Percentiles rank a stretch among this genome's conserved stretches.
phyloP scores from a whole-genome alignment of 2,329 filamentous ascomycete species.

The Phialophora macrospora region DNA sequence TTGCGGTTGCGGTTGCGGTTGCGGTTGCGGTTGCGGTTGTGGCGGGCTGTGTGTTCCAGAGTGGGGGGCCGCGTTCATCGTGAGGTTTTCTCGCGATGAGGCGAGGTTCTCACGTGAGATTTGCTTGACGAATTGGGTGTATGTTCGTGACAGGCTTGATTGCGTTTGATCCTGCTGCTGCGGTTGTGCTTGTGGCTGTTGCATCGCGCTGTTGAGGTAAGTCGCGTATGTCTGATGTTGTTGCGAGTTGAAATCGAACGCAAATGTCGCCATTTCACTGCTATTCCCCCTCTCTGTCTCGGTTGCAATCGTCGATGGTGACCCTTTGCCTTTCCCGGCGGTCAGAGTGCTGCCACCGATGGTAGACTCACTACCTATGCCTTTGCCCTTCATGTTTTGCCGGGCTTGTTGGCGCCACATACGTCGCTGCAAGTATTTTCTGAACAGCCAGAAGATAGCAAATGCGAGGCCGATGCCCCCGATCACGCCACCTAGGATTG shows the following conservation, averaged over 20 bases:
- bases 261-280: constrained; percentile 27
- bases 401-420: constrained; percentile 13
- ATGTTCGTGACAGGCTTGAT: background rate
- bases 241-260: constrained; percentile 30
- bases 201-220: constrained; percentile 18
- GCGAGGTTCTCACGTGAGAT: constrained; percentile 3
- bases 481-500: constrained; percentile 42
- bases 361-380: constrained; percentile 19
- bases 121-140: constrained; percentile 11
- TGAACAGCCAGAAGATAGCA: constrained; percentile 28
- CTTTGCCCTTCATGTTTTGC: constrained; percentile 18
- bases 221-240: constrained; percentile 24
- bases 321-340: constrained; percentile 14
- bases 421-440: constrained; percentile 26
- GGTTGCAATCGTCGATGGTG: constrained; percentile 12
- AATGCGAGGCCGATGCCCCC: constrained; percentile 40
- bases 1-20: background rate
- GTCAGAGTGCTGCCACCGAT: background rate
- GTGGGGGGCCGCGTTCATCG: background rate
- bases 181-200: constrained; percentile 1
- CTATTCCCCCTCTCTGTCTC: constrained; percentile 8
- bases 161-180: constrained; percentile 12
- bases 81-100: constrained; percentile 1
- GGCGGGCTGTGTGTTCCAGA: background rate
- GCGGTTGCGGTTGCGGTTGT: background rate